Evolutionary conservation across 1,284 basidiomycete species (phyloP).

Genomic region (Ustilago hordei): DNA sequence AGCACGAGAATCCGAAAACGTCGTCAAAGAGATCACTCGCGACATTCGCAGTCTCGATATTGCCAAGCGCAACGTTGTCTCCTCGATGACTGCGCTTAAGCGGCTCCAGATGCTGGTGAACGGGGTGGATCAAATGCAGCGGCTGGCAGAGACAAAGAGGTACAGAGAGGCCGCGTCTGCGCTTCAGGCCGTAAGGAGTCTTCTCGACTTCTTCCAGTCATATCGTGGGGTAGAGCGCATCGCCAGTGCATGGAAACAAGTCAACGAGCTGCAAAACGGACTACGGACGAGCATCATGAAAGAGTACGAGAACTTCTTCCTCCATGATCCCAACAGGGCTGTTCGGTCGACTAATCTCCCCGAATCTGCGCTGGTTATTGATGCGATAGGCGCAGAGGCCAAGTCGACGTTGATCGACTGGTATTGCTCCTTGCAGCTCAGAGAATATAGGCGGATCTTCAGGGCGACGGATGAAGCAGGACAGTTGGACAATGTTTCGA

Average conservation of each 20-base stretch:
- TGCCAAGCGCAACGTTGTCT: slow-evolving; percentile 85
- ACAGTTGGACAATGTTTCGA: slow-evolving; percentile 91
- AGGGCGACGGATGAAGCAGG: slow-evolving; percentile 77
- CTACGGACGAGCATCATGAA: slow-evolving; percentile 56
- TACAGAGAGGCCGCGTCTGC: slow-evolving; percentile 65
- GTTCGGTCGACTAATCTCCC: slow-evolving; percentile 55
- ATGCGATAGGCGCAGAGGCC: slow-evolving; percentile 64
- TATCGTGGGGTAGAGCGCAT: slow-evolving; percentile 60
- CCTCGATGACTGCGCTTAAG: slow-evolving; percentile 90
- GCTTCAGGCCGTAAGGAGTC: slow-evolving; percentile 61
- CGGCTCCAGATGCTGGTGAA: slow-evolving; percentile 76
- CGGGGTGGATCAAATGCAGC: slow-evolving; percentile 61
- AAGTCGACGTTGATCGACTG: slow-evolving; percentile 82
- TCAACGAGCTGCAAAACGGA: slow-evolving; percentile 54
- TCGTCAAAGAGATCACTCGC: slow-evolving; percentile 92
- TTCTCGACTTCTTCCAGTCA: slow-evolving; percentile 63
- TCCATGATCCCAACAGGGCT: slow-evolving; percentile 50
- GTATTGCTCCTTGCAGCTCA: slow-evolving; percentile 88
- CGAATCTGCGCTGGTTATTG: slow-evolving; percentile 65
- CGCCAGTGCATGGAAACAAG: slow-evolving; percentile 55
- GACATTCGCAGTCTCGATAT: slow-evolving; percentile 95
- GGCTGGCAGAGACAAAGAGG: slow-evolving; percentile 54
- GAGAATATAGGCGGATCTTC: slow-evolving; percentile 97
- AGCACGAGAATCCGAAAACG: slow-evolving; percentile 80
- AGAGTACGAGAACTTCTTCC: slow-evolving; percentile 64